Conservation (phyloP, 2,329 filamentous ascomycete genomes). For the Allantophomopsis lycopodina region DNA sequence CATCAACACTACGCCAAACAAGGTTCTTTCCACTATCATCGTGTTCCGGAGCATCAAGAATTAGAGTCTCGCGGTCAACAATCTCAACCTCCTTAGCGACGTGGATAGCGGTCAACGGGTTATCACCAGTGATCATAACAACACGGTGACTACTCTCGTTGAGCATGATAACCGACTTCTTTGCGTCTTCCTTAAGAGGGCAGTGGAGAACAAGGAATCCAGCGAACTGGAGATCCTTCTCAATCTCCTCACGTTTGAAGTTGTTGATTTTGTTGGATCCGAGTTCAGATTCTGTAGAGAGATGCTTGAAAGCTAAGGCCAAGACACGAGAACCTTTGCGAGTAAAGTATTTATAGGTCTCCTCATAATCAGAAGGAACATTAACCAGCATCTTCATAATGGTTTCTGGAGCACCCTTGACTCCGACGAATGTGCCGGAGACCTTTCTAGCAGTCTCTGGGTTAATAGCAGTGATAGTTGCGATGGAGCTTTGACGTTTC, state of each 20-base stretch:
- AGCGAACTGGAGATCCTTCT: conserved; percentile 73
- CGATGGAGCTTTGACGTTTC: conserved; percentile 91
- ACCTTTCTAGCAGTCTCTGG: conserved; percentile 60
- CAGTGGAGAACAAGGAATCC: conserved; percentile 94
- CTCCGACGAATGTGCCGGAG: conserved; percentile 80
- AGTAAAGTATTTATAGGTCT: conserved; percentile 97
- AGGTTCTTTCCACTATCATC: conserved; percentile 68
- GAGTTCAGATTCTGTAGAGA: conserved; percentile 70
- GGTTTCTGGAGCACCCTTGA: conserved; percentile 95
- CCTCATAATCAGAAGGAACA: conserved; percentile 80
- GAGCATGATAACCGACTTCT: conserved; percentile 87
- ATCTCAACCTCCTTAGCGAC: conserved; percentile 95
- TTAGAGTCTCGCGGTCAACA: conserved; percentile 87
- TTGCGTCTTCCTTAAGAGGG: conserved; percentile 90
- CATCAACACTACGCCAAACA: conserved; percentile 91
- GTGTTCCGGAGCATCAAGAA: conserved; percentile 88
- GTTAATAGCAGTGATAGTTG: conserved; percentile 64
- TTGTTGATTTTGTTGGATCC: conserved; percentile 81
- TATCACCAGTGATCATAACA: conserved; percentile 98
- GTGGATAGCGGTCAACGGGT: conserved; percentile 90
- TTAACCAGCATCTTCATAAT: conserved; percentile 85
- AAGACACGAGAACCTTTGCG: conserved; percentile 90
- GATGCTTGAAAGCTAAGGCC: conserved; percentile 84
- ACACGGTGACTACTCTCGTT: conserved; percentile 98
- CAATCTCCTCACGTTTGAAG: conserved; percentile 83